Percentiles rank a stretch among this genome's conserved stretches.
Conservation (phyloP, 345 rosid genomes). For the Hibiscus syriacus region DNA sequence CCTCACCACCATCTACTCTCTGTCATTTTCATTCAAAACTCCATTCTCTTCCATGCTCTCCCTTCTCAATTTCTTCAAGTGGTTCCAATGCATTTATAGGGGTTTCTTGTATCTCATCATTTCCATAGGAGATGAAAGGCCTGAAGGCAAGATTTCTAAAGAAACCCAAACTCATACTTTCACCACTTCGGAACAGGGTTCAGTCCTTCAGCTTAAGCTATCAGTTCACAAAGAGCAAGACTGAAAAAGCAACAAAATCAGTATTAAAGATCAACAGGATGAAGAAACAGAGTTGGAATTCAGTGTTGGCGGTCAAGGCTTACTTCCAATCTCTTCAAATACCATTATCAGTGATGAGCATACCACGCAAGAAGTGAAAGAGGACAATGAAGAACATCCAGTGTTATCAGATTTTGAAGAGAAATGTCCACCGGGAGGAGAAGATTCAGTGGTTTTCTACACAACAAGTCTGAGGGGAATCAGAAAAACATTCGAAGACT, state of each 20-base stretch:
- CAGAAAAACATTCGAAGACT: slow-evolving; percentile 77
- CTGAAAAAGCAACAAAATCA: slow-evolving; percentile 7
- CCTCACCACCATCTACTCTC: not conserved
- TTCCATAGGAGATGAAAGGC: slow-evolving; percentile 37
- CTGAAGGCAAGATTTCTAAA: slow-evolving; percentile 57
- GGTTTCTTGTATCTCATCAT: not conserved
- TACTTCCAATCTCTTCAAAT: slow-evolving; percentile 3
- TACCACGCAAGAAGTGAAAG: not conserved
- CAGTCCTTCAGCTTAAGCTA: slow-evolving; percentile 28
- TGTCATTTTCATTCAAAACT: not conserved
- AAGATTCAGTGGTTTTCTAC: slow-evolving; percentile 59
- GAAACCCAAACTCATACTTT: slow-evolving; percentile 43
- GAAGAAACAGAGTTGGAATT: slow-evolving; percentile 18
- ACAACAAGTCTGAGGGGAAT: slow-evolving; percentile 71
- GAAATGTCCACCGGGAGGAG: slow-evolving; percentile 67
- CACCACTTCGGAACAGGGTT: slow-evolving; percentile 44
- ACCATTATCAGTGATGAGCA: not conserved
- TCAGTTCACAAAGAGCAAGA: slow-evolving; percentile 18
- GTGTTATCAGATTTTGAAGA: slow-evolving; percentile 30
- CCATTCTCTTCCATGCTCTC: not conserved
- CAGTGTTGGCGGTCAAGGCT: not conserved
- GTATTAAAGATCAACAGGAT: slow-evolving; percentile 16
- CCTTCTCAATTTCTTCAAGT: not conserved
- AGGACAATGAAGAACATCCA: slow-evolving; percentile 6
- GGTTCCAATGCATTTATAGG: not conserved